Evolutionary conservation across 139 green algal genomes (phyloP).

Genomic region (Coelastrella sp.): DNA sequence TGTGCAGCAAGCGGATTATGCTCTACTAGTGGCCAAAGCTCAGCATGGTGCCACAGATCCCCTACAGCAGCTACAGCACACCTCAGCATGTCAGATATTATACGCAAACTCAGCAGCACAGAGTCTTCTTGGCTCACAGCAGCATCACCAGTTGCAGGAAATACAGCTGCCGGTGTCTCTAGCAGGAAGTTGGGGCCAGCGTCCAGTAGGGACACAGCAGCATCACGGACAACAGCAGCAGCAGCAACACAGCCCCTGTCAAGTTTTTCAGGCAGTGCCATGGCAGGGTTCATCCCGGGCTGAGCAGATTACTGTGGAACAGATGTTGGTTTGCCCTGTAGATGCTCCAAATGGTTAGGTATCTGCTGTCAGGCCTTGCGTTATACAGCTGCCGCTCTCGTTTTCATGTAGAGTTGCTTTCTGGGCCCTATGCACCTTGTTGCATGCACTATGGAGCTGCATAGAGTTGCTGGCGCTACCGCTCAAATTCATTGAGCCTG

Average conservation of each 20-base stretch:
- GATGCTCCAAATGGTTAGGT: slow-evolving; percentile 42
- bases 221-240: neutral
- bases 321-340: slow-evolving; percentile 35
- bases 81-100: neutral
- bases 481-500: too few species aligned
- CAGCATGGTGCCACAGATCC: too few species aligned
- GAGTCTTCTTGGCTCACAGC: neutral
- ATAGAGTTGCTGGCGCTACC: too few species aligned
- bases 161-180: neutral
- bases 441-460: too few species aligned
- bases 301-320: neutral
- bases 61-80: neutral
- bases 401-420: too few species aligned
- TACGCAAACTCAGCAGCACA: slow-evolving; percentile 12
- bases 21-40: neutral
- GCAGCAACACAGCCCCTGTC: neutral
- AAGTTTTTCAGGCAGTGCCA: neutral
- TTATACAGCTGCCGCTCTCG: too few species aligned
- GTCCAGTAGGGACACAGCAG: neutral
- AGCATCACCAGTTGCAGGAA: neutral
- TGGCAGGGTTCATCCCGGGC: neutral
- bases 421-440: too few species aligned
- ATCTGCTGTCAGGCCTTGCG: neutral
- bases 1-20: neutral
- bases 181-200: too few species aligned